Evolutionary conservation across 1,139 yeast genomes (phyloP).

Genomic region (Suhomyces bribrorum): DNA sequence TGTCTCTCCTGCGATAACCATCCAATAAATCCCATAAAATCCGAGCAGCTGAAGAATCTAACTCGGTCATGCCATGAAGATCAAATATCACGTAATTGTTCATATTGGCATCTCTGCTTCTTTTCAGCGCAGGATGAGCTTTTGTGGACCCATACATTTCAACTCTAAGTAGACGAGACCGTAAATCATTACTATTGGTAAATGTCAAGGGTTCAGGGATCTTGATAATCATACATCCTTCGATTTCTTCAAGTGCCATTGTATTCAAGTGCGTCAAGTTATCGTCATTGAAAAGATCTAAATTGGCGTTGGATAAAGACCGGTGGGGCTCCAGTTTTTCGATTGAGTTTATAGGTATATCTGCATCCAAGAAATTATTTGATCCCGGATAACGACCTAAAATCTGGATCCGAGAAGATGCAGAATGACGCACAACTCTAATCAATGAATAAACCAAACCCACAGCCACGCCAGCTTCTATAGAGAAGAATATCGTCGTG

Average conservation of each 20-base stretch:
- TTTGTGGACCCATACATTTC: constrained; percentile 83
- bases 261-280: constrained; percentile 40
- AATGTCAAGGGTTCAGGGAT: constrained; percentile 93
- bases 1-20: constrained; percentile 56
- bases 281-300: constrained; percentile 40
- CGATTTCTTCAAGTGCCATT: constrained; percentile 64
- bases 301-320: constrained; percentile 15
- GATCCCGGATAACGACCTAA: constrained; percentile 82
- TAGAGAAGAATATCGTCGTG: constrained; percentile 77
- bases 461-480: constrained; percentile 85
- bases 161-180: constrained; percentile 69
- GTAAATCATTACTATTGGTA: constrained; percentile 84
- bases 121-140: constrained; percentile 79
- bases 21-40: constrained; percentile 62
- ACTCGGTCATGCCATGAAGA: constrained; percentile 78
- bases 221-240: constrained; percentile 82
- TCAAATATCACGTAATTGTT: constrained; percentile 76
- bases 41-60: constrained; percentile 88
- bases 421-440: constrained; percentile 80
- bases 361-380: constrained; percentile 76
- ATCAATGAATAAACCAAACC: constrained; percentile 82
- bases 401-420: constrained; percentile 86
- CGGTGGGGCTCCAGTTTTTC: background rate
- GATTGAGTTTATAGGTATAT: constrained; percentile 33
- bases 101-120: constrained; percentile 54